A percentile compares a stretch with the other conserved stretches of the same genome.
These are phyloP conservation scores for Macadamia tetraphylla DNA, from an alignment of 164 flowering plant genomes.

Conservation along the genomic window DNA sequence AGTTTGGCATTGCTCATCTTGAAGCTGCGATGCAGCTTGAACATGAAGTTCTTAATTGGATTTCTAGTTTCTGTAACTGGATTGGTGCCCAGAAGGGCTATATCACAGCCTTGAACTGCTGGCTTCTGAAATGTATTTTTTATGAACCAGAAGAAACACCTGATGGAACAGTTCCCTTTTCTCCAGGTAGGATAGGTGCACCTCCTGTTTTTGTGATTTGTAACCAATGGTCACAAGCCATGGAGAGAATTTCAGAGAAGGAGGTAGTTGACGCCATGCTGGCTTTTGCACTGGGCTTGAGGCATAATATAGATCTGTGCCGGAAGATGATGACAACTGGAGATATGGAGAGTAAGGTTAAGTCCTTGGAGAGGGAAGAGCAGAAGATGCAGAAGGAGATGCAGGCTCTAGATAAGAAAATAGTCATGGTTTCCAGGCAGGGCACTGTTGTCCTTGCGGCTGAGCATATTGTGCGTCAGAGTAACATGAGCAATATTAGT, in stretches of 20 bases:
- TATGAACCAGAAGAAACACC: conserved; percentile 44
- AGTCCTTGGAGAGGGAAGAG: conserved; percentile 66
- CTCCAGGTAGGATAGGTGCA: conserved; percentile 47
- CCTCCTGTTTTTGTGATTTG: conserved; percentile 52
- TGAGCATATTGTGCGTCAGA: conserved; percentile 44
- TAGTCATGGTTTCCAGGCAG: conserved; percentile 45
- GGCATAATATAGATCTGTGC: conserved; percentile 23
- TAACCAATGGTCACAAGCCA: conserved; percentile 43
- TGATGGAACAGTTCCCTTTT: conserved; percentile 40
- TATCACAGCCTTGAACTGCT: conserved; percentile 42
- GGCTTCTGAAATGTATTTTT: conserved; percentile 48
- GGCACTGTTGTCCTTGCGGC: conserved; percentile 28
- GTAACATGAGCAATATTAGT: conserved; percentile 33
- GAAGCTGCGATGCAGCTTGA: conserved; percentile 33
- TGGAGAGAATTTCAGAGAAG: conserved; percentile 38
- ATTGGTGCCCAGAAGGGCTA: conserved; percentile 40
- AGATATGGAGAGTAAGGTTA: conserved; percentile 45
- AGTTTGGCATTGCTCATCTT: conserved; percentile 27
- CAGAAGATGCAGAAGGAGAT: conserved; percentile 72
- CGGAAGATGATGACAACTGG: conserved; percentile 23
- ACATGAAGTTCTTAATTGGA: conserved; percentile 42
- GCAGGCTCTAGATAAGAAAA: conserved; percentile 69
- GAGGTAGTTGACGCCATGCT: conserved; percentile 46
- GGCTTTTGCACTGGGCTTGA: conserved; percentile 22
- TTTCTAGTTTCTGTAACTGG: conserved; percentile 39